These are phyloP conservation scores for Mortierella sp. DNA, from an alignment of 371 early-diverging fungal species.

Conservation along the genomic window DNA sequence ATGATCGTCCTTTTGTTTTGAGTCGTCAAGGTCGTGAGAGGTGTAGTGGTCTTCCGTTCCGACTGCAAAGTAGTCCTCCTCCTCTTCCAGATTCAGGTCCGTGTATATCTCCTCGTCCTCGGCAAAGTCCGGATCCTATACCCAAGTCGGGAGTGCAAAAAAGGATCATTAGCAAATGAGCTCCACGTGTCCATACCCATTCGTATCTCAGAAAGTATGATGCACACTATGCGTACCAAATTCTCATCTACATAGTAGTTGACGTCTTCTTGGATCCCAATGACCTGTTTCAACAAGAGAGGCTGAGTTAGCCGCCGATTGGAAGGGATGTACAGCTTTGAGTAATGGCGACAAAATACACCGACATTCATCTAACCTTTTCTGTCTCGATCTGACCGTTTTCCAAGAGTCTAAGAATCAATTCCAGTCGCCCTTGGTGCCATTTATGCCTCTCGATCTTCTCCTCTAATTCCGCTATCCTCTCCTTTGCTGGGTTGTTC, in stretches of 20 bases:
- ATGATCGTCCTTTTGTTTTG: conserved; percentile 48
- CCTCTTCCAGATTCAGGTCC: conserved; percentile 91
- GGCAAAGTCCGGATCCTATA: conserved; percentile 84
- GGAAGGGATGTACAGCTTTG: background rate
- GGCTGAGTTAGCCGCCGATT: background rate
- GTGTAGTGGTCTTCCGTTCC: conserved; percentile 63
- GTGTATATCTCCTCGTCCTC: conserved; percentile 95
- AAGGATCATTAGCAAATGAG: no score
- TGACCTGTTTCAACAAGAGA: conserved; percentile 59
- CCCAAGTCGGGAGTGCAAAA: background rate
- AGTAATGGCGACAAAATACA: background rate
- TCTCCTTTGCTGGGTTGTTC: conserved; percentile 82
- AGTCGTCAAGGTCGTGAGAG: conserved; percentile 34
- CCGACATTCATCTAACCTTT: conserved; percentile 59
- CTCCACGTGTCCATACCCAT: no score
- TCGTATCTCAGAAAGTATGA: background rate
- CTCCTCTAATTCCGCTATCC: conserved; percentile 73
- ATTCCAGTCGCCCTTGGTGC: conserved; percentile 90
- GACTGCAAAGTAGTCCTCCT: conserved; percentile 80
- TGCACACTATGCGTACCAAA: conserved; percentile 56
- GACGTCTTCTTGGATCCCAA: conserved; percentile 85
- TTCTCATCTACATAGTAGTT: conserved; percentile 92
- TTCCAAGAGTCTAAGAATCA: conserved; percentile 90
- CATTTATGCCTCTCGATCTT: conserved; percentile 88
- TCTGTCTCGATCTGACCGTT: conserved; percentile 91